Base-by-base conservation (phyloP, 2,329 filamentous ascomycete species). In the Eutypella sp. region DNA sequence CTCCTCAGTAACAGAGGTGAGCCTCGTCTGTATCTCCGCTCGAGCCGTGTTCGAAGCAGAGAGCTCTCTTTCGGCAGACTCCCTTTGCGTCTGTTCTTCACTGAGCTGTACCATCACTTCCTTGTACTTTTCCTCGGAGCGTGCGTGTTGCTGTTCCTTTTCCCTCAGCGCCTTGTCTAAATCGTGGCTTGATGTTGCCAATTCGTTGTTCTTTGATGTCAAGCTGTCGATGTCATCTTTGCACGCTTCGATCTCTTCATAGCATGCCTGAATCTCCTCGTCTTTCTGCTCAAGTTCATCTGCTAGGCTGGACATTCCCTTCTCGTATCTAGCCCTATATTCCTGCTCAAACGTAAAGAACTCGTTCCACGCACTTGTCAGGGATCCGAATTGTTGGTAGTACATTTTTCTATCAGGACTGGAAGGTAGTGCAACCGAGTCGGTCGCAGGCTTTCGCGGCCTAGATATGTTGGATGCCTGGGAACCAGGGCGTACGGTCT, bases 131-230 rank as follows among this genome's bases (percentile, higher is more conserved):
- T 59, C 43, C 36, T 59, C 64, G 8, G 64, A 61, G 33, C 60
- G 58, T 3, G 48, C 55, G 50, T 55, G 55, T 46, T 76, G 71
- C 23, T 78, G 74, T 47, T 78, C 74, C 2, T 53, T 48, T 1
- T 55, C 47, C 11, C 53, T 33, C 1, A 65, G 61, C 16, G 64
- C 49, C 11, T 51, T 46, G 5, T 55, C 40, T 7, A 60, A 47
- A 7, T 51, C 41, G 4, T 60, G 27, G 4, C 53, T 47, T 41
- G 65, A 41, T 51, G 60, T 52, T 40, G 58, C 24, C 5, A 67
- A 41, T 11, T 60, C 47, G 10, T 61, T 51, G 34, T 58, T 60
- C 15, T 54, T 53, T 5, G 55, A 41, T 31, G 59, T 46, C 5
- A 72, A 51, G 2, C 53, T 44, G 2, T 46, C 36, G n/a, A 63